Evolutionary conservation across 331 rosid species (phyloP).

Genomic region (Pyracantha coccinea): DNA sequence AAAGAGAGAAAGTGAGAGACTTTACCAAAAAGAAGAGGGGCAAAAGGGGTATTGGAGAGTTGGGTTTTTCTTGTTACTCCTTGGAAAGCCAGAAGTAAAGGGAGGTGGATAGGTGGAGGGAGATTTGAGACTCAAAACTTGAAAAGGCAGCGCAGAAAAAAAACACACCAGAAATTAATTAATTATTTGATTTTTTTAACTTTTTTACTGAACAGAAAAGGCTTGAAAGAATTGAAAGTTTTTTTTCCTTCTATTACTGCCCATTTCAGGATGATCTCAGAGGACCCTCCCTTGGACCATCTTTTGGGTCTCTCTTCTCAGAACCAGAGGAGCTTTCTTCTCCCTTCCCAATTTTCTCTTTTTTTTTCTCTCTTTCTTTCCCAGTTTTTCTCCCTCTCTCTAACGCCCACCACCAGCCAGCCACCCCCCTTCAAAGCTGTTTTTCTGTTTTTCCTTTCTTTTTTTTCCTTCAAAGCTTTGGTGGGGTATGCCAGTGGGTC

Average conservation of each 20-base stretch:
- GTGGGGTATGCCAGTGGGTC: background rate
- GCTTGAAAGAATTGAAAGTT: background rate
- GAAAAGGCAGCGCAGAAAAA: constrained; percentile 68
- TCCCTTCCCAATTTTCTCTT: constrained; percentile 16
- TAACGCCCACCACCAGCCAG: constrained; percentile 35
- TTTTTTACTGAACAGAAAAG: background rate
- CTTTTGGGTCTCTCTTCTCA: constrained; percentile 41
- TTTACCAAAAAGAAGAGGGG: constrained; percentile 39
- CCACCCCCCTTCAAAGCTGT: constrained; percentile 37
- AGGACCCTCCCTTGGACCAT: constrained; percentile 79
- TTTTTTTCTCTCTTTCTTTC: background rate
- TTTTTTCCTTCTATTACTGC: constrained; percentile 40
- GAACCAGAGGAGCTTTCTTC: constrained; percentile 23
- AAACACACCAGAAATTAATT: background rate
- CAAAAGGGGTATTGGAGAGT: background rate
- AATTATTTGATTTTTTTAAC: background rate
- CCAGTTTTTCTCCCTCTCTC: constrained; percentile 31
- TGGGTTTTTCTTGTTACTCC: background rate
- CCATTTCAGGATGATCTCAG: constrained; percentile 86
- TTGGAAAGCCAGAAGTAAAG: background rate
- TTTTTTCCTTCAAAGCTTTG: background rate
- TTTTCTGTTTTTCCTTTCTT: constrained; percentile 8
- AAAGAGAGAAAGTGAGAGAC: constrained; percentile 3
- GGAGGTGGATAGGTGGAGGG: constrained; percentile 14
- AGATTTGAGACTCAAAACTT: constrained; percentile 39